Conservation (phyloP, 345 rosid genomes). For the Populus euphratica region DNA sequence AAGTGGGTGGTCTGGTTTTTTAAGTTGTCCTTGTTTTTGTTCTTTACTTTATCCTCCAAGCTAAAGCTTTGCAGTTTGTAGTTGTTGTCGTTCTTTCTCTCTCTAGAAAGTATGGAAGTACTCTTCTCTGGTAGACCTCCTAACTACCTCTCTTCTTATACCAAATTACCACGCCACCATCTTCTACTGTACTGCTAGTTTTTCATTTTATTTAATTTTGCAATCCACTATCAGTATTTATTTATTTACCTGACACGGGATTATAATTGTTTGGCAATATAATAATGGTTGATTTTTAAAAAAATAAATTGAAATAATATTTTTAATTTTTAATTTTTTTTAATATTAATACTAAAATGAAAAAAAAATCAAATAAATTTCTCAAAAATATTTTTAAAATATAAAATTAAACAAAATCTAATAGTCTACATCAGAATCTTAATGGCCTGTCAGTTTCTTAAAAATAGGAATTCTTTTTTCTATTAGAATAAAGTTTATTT, state of each 20-base stretch:
- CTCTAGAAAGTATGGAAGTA: background rate
- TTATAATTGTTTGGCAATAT: too few species aligned
- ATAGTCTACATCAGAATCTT: too few species aligned
- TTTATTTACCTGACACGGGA: background rate
- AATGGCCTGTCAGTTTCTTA: too few species aligned
- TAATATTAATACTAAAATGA: too few species aligned
- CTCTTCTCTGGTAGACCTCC: slow-evolving; percentile 35
- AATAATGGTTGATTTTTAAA: too few species aligned
- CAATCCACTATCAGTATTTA: background rate
- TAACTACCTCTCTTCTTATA: slow-evolving; percentile 28
- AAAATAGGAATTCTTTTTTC: too few species aligned
- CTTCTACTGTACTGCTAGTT: background rate
- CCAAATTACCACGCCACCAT: slow-evolving; percentile 21
- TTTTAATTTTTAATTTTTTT: too few species aligned
- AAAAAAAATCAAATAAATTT: too few species aligned
- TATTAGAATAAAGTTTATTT: too few species aligned
- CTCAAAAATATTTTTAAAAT: too few species aligned
- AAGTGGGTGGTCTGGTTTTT: background rate
- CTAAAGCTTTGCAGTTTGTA: background rate
- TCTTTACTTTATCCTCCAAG: background rate
- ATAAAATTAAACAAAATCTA: too few species aligned
- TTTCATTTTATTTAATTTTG: background rate
- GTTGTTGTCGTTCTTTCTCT: background rate
- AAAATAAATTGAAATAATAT: too few species aligned
- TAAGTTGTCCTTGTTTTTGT: background rate